Evolutionary conservation across 345 rosid genomes (phyloP).

Genomic region (Eucalyptus curtisii): DNA sequence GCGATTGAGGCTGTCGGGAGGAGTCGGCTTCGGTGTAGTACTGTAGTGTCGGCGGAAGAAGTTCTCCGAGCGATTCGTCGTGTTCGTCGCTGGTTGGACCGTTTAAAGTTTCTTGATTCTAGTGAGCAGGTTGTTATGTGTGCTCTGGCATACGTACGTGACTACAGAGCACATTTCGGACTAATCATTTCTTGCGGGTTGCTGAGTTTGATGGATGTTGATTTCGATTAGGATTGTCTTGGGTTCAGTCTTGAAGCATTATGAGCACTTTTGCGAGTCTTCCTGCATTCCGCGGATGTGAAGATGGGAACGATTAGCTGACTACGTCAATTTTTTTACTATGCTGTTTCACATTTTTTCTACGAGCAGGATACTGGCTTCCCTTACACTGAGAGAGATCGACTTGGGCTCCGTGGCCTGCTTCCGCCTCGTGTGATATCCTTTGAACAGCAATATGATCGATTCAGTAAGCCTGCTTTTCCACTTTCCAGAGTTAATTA

Average conservation of each 20-base stretch:
- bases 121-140: neutral
- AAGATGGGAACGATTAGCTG: neutral
- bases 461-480: conserved; percentile 63
- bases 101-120: neutral
- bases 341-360: neutral
- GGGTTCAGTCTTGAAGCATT: neutral
- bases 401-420: conserved; percentile 88
- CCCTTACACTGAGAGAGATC: conserved; percentile 90
- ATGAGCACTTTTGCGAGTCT: neutral
- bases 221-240: neutral
- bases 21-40: neutral
- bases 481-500: neutral
- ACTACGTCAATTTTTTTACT: neutral
- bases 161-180: neutral
- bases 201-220: neutral
- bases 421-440: conserved; percentile 97
- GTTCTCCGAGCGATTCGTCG: neutral
- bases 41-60: neutral
- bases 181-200: neutral
- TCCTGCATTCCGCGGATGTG: neutral
- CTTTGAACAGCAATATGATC: conserved; percentile 80
- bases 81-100: neutral
- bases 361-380: conserved; percentile 82
- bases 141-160: neutral
- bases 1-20: neutral